Evolutionary conservation across 2,329 filamentous ascomycete genomes (phyloP).

Genomic region (Alternaria gansuensis): DNA sequence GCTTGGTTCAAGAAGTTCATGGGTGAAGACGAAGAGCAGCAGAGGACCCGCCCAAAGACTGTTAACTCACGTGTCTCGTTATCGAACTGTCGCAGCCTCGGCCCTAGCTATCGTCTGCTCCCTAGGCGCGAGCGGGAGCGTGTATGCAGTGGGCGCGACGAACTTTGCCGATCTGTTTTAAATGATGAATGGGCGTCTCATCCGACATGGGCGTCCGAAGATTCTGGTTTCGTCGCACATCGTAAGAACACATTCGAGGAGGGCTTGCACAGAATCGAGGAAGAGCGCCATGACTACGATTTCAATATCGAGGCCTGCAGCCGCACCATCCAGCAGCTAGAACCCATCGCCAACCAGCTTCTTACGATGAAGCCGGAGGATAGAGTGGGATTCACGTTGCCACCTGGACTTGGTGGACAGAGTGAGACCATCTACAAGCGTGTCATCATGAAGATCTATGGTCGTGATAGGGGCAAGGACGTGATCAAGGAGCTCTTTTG

Average conservation of each 20-base stretch:
- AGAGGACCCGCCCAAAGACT: slow-evolving; percentile 64
- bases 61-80: slow-evolving; percentile 86
- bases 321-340: slow-evolving; percentile 93
- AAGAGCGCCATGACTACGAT: slow-evolving; percentile 98
- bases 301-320: slow-evolving; percentile 96
- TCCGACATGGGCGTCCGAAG: slow-evolving; percentile 97
- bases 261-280: slow-evolving; percentile 92
- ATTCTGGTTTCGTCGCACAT: slow-evolving; percentile 96
- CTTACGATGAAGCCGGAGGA: slow-evolving; percentile 77
- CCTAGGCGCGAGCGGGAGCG: slow-evolving; percentile 91
- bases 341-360: slow-evolving; percentile 92
- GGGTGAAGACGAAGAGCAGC: slow-evolving; percentile 71
- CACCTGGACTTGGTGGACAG: slow-evolving; percentile 84
- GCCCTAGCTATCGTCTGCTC: slow-evolving; percentile 91
- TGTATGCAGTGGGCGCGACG: slow-evolving; percentile 91
- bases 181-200: slow-evolving; percentile 99
- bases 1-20: slow-evolving; percentile 87
- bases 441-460: slow-evolving; percentile 97
- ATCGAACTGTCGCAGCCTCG: slow-evolving; percentile 93
- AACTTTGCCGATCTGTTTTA: slow-evolving; percentile 89
- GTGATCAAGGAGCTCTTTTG: slow-evolving; percentile 88
- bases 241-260: slow-evolving; percentile 97
- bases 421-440: slow-evolving; percentile 97
- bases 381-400: slow-evolving; percentile 78
- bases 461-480: slow-evolving; percentile 79